These are phyloP conservation scores for Melaleuca alternifolia DNA, from an alignment of 345 rosid species.

Conservation along the genomic window DNA sequence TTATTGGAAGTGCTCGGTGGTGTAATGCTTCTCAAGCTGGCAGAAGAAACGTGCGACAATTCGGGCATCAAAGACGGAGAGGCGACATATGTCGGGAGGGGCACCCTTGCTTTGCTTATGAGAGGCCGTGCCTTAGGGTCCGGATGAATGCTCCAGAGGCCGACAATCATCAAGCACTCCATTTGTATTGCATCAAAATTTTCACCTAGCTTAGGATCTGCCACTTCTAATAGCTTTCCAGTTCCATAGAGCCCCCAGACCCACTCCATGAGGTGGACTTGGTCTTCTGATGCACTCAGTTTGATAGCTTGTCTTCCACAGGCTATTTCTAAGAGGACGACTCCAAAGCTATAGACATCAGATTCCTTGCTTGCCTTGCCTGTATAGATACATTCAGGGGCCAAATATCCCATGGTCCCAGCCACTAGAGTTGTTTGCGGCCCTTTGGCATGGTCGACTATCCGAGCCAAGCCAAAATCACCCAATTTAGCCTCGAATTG, in stretches of 20 bases:
- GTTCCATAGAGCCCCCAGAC: background rate
- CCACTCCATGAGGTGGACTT: background rate
- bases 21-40: background rate
- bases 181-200: background rate
- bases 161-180: background rate
- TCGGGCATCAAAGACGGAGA: background rate
- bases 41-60: background rate
- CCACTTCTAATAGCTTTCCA: background rate
- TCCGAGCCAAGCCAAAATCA: conserved; percentile 28
- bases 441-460: conserved; percentile 15
- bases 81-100: background rate
- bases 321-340: background rate
- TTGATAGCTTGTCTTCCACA: background rate
- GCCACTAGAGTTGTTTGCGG: conserved; percentile 2
- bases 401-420: background rate
- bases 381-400: background rate
- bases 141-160: background rate
- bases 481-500: conserved; percentile 16
- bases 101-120: conserved; percentile 2
- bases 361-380: background rate
- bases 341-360: background rate
- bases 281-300: background rate
- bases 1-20: background rate
- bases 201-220: background rate
- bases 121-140: background rate